These are phyloP conservation scores for Mucor sp. DNA, from an alignment of 371 early-diverging fungal species.

Conservation along the genomic window DNA sequence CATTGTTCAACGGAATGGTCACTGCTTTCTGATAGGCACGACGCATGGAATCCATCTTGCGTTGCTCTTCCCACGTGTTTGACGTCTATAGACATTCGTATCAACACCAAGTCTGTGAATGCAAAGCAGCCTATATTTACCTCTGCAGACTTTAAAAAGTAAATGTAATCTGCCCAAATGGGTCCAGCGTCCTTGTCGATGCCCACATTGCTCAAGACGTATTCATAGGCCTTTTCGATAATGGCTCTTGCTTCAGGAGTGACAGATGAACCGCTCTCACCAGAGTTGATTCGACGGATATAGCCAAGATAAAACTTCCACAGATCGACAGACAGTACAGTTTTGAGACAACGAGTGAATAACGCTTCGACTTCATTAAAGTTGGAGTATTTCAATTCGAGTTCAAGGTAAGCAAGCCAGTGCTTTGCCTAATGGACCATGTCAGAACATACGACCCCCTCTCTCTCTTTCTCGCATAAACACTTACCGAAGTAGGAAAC, in stretches of 20 bases:
- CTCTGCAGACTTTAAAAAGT: conserved; percentile 79
- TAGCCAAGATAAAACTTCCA: conserved; percentile 91
- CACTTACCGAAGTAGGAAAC: conserved; percentile 89
- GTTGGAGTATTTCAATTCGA: conserved; percentile 79
- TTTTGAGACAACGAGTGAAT: conserved; percentile 81
- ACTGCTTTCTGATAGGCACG: conserved; percentile 86
- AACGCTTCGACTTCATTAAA: conserved; percentile 80
- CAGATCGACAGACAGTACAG: conserved; percentile 83
- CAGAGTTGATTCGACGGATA: conserved; percentile 76
- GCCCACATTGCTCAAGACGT: conserved; percentile 85
- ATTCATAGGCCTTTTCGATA: conserved; percentile 87
- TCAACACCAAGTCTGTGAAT: no score
- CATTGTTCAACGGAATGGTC: conserved; percentile 78
- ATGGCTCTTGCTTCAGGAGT: conserved; percentile 72
- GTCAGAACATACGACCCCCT: background rate
- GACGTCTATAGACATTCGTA: conserved; percentile 46
- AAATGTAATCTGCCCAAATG: conserved; percentile 91
- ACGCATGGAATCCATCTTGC: conserved; percentile 86
- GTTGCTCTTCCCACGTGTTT: conserved; percentile 88
- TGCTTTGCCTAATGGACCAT: conserved; percentile 63
- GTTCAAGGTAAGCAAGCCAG: conserved; percentile 85
- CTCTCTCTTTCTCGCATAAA: conserved; percentile 1
- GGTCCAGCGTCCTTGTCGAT: conserved; percentile 87
- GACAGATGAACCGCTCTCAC: conserved; percentile 49
- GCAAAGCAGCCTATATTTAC: conserved; percentile 45